These are phyloP conservation scores for Herpetomonas samuelpessoai DNA, from an alignment of 208 protist genomes.

Conservation along the genomic window DNA sequence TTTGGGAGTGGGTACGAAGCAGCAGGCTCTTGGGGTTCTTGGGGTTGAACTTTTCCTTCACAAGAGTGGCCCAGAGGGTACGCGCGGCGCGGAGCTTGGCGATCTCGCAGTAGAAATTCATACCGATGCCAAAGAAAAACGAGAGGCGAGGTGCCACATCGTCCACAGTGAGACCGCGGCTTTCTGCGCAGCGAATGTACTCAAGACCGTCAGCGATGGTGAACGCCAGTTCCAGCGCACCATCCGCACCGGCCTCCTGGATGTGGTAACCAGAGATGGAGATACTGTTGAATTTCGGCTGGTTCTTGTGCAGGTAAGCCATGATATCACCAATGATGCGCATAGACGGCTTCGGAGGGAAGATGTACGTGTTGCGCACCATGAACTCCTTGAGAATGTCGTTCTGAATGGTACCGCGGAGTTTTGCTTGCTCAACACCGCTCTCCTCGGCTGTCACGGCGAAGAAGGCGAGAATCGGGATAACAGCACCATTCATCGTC, in stretches of 20 bases:
- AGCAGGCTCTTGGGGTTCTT: constrained; percentile 88
- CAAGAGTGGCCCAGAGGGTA: constrained; percentile 90
- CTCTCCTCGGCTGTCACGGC: constrained; percentile 93
- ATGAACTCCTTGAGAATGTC: constrained; percentile 98
- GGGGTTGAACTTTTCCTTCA: constrained; percentile 93
- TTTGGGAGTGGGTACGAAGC: constrained; percentile 96
- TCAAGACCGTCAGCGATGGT: constrained; percentile 96
- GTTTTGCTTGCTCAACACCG: constrained; percentile 80
- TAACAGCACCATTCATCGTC: constrained; percentile 98
- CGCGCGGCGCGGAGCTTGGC: constrained; percentile 96
- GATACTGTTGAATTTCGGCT: constrained; percentile 96
- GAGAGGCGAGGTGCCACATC: constrained; percentile 93
- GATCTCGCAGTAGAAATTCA: constrained; percentile 97
- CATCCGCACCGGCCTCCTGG: constrained; percentile 93
- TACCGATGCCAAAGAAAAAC: constrained; percentile 96
- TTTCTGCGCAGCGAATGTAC: constrained; percentile 80
- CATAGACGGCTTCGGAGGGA: constrained; percentile 94
- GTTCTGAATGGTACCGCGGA: constrained; percentile 96
- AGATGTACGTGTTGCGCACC: constrained; percentile 97
- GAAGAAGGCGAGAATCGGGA: constrained; percentile 96
- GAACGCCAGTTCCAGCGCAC: constrained; percentile 92
- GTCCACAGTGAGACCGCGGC: constrained; percentile 86
- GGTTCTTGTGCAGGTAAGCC: constrained; percentile 88
- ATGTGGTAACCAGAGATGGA: constrained; percentile 97
- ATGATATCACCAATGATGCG: constrained; percentile 96